Evolutionary conservation across 805 yeast genomes (phyloP).

Genomic region (Candida vartiovaarae): DNA sequence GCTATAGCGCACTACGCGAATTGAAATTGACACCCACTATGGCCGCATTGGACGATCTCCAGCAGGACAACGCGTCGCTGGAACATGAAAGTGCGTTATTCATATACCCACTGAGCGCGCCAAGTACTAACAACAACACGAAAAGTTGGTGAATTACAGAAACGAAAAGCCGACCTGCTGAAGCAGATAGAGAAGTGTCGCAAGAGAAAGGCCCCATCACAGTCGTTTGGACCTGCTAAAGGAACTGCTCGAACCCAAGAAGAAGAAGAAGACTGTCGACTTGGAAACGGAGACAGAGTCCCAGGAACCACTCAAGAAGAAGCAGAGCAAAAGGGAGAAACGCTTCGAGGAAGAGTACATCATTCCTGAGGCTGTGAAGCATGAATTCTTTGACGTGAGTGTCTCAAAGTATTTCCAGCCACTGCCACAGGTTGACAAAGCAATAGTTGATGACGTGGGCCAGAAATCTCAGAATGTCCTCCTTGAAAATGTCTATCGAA

Average conservation of each 20-base stretch:
- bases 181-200: conserved; percentile 21
- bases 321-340: conserved; percentile 5
- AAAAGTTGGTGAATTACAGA: conserved; percentile 20
- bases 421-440: background rate
- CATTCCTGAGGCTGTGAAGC: conserved; percentile 19
- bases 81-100: conserved; percentile 24
- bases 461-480: conserved; percentile 16
- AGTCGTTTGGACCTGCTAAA: conserved; percentile 26
- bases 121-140: background rate
- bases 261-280: too few species aligned
- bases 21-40: conserved; percentile 7
- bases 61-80: conserved; percentile 31
- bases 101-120: background rate
- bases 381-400: conserved; percentile 23
- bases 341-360: conserved; percentile 13
- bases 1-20: too few species aligned
- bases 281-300: too few species aligned
- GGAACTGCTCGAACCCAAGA: conserved; percentile 4
- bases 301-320: background rate
- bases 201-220: conserved; percentile 17
- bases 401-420: conserved; percentile 16
- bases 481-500: conserved; percentile 29
- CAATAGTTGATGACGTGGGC: background rate
- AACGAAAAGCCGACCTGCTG: conserved; percentile 13
- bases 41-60: conserved; percentile 25